Evolutionary conservation across 352 stramenopile species (phyloP).

Genomic region (Phytophthora foliorum): DNA sequence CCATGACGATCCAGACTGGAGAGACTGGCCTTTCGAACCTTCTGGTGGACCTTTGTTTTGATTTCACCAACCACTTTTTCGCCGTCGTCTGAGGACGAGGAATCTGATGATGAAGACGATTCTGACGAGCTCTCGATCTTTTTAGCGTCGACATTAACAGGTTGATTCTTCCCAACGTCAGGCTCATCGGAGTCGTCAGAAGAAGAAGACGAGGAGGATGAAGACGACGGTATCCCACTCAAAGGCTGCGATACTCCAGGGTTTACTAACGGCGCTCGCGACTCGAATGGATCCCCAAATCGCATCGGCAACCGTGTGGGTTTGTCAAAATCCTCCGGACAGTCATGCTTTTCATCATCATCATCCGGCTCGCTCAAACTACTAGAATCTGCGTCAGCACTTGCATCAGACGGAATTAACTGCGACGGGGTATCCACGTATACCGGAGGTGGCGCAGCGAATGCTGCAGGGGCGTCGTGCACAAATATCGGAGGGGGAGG

Average conservation of each 20-base stretch:
- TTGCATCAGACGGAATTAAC: slow-evolving; percentile 45
- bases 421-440: slow-evolving; percentile 40
- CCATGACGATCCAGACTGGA: slow-evolving; percentile 26
- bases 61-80: slow-evolving; percentile 18
- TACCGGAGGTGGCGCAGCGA: slow-evolving; percentile 17
- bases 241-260: neutral
- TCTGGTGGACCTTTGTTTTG: slow-evolving; percentile 38
- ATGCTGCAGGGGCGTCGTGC: slow-evolving; percentile 18
- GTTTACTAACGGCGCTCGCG: slow-evolving; percentile 1
- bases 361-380: slow-evolving; percentile 57
- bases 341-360: slow-evolving; percentile 23
- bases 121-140: slow-evolving; percentile 33
- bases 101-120: slow-evolving; percentile 40
- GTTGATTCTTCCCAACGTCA: slow-evolving; percentile 30
- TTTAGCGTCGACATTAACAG: slow-evolving; percentile 19
- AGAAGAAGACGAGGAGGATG: slow-evolving; percentile 36
- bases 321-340: slow-evolving; percentile 6
- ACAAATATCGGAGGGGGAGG: slow-evolving; percentile 45
- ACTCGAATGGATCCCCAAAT: slow-evolving; percentile 20
- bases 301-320: slow-evolving; percentile 28
- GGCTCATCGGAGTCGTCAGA: slow-evolving; percentile 41
- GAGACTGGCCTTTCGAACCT: slow-evolving; percentile 36
- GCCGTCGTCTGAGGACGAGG: slow-evolving; percentile 36
- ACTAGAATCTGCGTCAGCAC: slow-evolving; percentile 64
- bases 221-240: slow-evolving; percentile 22